phyloP scores from a whole-genome alignment of 108 stramenopile species.

The Skeletonema grethae region DNA sequence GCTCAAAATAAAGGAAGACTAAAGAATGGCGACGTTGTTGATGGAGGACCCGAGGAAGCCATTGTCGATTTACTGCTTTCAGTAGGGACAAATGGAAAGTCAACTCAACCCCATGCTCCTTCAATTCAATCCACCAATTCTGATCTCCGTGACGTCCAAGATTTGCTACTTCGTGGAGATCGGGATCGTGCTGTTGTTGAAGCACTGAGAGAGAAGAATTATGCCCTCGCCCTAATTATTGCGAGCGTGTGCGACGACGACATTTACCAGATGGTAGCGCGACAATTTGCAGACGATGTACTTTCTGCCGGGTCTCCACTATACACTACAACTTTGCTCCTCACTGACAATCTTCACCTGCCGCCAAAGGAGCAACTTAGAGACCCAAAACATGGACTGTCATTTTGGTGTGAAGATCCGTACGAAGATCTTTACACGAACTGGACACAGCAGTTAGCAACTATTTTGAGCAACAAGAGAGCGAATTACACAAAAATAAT shows the following conservation, averaged over 20 bases:
- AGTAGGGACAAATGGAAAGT: slow-evolving; percentile 14
- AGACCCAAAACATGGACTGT: slow-evolving; percentile 15
- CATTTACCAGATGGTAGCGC: slow-evolving; percentile 64
- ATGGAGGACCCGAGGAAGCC: slow-evolving; percentile 62
- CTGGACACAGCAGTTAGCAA: slow-evolving; percentile 74
- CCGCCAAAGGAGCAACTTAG: slow-evolving; percentile 30
- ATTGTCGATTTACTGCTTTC: slow-evolving; percentile 69
- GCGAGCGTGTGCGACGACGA: slow-evolving; percentile 66
- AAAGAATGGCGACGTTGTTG: slow-evolving; percentile 56
- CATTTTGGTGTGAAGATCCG: slow-evolving; percentile 51
- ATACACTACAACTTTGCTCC: slow-evolving; percentile 68
- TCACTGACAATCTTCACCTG: slow-evolving; percentile 59
- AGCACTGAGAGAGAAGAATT: slow-evolving; percentile 62
- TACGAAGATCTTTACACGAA: slow-evolving; percentile 43
- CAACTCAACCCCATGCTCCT: not conserved
- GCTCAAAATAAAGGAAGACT: slow-evolving; percentile 63
- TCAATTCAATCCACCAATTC: slow-evolving; percentile 5
- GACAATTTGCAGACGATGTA: slow-evolving; percentile 57
- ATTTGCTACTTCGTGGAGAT: slow-evolving; percentile 63
- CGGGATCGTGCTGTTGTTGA: slow-evolving; percentile 69
- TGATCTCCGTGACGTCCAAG: slow-evolving; percentile 48
- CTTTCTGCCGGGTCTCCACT: slow-evolving; percentile 70
- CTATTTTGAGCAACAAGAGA: slow-evolving; percentile 57
- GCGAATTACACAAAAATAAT: slow-evolving; percentile 42
- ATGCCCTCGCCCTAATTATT: slow-evolving; percentile 78